Percentiles rank a stretch among this genome's conserved stretches.
Evolutionary conservation across 2,329 filamentous ascomycete species (phyloP).

Genomic region (Colletotrichum truncatum): DNA sequence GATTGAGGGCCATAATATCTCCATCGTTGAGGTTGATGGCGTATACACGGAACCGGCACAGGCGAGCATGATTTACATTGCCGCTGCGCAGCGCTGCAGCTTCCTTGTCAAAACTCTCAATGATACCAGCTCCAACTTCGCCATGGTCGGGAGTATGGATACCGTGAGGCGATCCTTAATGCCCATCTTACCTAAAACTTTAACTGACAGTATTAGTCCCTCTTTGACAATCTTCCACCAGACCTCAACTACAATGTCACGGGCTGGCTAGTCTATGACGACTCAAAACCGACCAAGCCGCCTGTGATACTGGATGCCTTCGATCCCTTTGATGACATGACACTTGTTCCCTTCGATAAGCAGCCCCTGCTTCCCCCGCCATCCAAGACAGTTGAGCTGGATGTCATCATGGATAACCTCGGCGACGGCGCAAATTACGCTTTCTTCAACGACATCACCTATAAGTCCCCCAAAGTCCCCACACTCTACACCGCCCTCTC

Average conservation of each 20-base stretch:
- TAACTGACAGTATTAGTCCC: conserved; percentile 48
- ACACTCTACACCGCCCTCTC: conserved; percentile 80
- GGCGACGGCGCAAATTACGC: conserved; percentile 69
- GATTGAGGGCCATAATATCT: conserved; percentile 74
- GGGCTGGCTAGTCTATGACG: conserved; percentile 70
- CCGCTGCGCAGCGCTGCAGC: conserved; percentile 73
- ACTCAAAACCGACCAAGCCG: conserved; percentile 52
- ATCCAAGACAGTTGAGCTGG: conserved; percentile 70
- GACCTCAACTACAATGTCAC: conserved; percentile 75
- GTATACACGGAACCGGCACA: conserved; percentile 70
- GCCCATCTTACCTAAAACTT: neutral
- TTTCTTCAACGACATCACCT: conserved; percentile 82
- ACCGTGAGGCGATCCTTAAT: conserved; percentile 52
- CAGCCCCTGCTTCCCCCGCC: conserved; percentile 68
- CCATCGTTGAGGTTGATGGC: conserved; percentile 78
- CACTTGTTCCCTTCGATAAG: conserved; percentile 74
- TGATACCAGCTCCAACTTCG: conserved; percentile 69
- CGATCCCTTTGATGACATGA: conserved; percentile 77
- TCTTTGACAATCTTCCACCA: conserved; percentile 75
- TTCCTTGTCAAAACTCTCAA: conserved; percentile 72
- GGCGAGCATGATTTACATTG: conserved; percentile 71
- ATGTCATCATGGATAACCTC: conserved; percentile 69
- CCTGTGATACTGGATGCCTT: conserved; percentile 69
- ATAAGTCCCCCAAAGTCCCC: conserved; percentile 78
- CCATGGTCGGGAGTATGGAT: conserved; percentile 77